Conservation (phyloP, 2,329 filamentous ascomycete genomes). For the Neofusicoccum cordaticola region DNA sequence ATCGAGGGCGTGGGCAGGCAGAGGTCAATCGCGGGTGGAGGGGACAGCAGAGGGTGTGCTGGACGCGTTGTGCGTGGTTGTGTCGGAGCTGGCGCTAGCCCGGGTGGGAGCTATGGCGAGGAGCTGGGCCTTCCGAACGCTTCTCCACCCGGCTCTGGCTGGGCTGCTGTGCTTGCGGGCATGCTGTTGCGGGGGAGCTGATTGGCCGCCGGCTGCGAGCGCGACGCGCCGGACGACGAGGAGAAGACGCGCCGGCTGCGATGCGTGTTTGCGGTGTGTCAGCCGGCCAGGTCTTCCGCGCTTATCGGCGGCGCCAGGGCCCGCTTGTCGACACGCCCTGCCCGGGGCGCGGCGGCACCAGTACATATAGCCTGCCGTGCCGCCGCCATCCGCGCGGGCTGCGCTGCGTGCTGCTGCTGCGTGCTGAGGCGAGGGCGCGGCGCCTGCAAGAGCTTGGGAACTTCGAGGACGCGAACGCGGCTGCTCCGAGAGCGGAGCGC, state of each 20-base stretch:
- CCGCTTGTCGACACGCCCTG: not conserved
- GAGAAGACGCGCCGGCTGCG: not conserved
- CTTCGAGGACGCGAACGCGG: not conserved
- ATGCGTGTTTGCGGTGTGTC: not conserved
- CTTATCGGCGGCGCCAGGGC: not conserved
- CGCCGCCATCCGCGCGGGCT: not conserved
- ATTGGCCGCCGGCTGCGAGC: not conserved
- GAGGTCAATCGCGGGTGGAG: not conserved
- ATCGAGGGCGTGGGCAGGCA: not conserved
- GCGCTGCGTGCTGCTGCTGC: not conserved
- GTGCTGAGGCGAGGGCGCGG: no score
- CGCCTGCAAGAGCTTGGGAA: not conserved
- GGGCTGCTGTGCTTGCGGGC: no score
- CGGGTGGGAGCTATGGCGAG: slow-evolving; percentile 7
- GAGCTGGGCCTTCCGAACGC: not conserved
- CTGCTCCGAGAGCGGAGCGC: not conserved
- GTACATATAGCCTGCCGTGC: not conserved
- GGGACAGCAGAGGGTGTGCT: not conserved
- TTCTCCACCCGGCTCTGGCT: not conserved
- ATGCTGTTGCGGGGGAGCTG: not conserved
- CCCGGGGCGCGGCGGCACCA: no score
- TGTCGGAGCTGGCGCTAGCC: not conserved
- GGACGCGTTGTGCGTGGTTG: not conserved
- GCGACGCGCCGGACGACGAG: not conserved
- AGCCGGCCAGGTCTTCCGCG: slow-evolving; percentile 1